Evolutionary conservation across 176 grass and related monocot species (phyloP).

Genomic region (Otatea glauca): DNA sequence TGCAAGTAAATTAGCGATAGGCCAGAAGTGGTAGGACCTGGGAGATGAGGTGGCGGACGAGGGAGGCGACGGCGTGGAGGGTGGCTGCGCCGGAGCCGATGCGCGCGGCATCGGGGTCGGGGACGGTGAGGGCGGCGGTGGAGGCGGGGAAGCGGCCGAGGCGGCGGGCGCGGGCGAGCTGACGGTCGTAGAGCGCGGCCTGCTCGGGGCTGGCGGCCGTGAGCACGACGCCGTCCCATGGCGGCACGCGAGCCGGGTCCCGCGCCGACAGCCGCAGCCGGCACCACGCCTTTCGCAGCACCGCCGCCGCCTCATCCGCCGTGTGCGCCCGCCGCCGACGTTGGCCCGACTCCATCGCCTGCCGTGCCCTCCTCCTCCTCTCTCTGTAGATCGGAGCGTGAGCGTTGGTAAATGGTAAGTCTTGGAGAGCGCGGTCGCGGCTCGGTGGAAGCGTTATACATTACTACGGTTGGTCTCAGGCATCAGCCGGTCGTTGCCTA

Average conservation of each 20-base stretch:
- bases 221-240: slow-evolving; percentile 87
- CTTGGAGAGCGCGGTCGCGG: too few relatives aligned
- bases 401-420: too few relatives aligned
- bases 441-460: too few relatives aligned
- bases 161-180: slow-evolving; percentile 63
- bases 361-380: not conserved
- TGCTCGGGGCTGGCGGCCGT: slow-evolving; percentile 89
- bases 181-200: slow-evolving; percentile 75
- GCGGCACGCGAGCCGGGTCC: slow-evolving; percentile 70
- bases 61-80: slow-evolving; percentile 71
- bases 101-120: slow-evolving; percentile 81
- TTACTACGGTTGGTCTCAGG: too few relatives aligned
- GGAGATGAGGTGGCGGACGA: slow-evolving; percentile 60
- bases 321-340: slow-evolving; percentile 23
- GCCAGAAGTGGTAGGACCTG: slow-evolving; percentile 33
- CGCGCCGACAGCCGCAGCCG: slow-evolving; percentile 73
- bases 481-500: too few relatives aligned
- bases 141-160: slow-evolving; percentile 70
- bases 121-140: slow-evolving; percentile 71
- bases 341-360: not conserved
- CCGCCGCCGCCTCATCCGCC: slow-evolving; percentile 54
- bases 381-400: not conserved
- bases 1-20: not conserved
- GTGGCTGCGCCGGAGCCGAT: slow-evolving; percentile 97
- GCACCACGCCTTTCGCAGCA: slow-evolving; percentile 79